A percentile compares a stretch with the other conserved stretches of the same genome.
These are phyloP conservation scores for Sarocladium oryzae DNA, from an alignment of 2,329 filamentous ascomycete species.

Conservation along the genomic window DNA sequence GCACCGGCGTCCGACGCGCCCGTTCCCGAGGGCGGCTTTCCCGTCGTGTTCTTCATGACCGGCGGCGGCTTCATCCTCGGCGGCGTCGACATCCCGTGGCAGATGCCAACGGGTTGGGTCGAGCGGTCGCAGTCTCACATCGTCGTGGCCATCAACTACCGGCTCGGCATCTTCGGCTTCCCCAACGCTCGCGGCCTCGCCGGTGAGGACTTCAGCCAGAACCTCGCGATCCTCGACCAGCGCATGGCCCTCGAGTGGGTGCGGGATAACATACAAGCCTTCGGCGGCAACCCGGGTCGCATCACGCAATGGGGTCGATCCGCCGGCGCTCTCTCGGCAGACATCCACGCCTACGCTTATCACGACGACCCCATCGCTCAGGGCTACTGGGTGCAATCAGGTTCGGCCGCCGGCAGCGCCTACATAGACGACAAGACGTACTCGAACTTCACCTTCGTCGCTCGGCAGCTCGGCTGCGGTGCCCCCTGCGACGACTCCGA, in stretches of 20 bases:
- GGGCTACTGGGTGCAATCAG: conserved; percentile 35
- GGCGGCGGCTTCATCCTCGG: conserved; percentile 40
- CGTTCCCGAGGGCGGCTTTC: conserved; percentile 22
- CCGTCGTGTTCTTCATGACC: conserved; percentile 40
- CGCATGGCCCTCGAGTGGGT: conserved; percentile 15
- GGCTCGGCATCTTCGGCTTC: conserved; percentile 15
- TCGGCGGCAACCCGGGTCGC: conserved; percentile 7
- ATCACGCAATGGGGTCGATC: conserved; percentile 26
- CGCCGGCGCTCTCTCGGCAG: conserved; percentile 26
- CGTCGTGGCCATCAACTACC: conserved; percentile 15
- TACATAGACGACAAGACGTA: conserved; percentile 18
- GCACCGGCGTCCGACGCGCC: conserved; percentile 21
- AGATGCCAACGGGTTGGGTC: conserved; percentile 37
- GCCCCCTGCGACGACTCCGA: conserved; percentile 14
- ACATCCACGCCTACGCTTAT: conserved; percentile 38
- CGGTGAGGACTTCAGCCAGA: conserved; percentile 11
- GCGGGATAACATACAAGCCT: conserved; percentile 14
- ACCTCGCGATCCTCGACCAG: conserved; percentile 15
- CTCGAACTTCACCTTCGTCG: conserved; percentile 30
- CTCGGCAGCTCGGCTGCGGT: conserved; percentile 26
- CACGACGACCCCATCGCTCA: conserved; percentile 36
- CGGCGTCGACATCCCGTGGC: conserved; percentile 37
- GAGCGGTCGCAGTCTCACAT: conserved; percentile 28
- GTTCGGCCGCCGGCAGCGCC: conserved; percentile 26
- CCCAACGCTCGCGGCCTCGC: conserved; percentile 13